These are phyloP conservation scores for Phaseolus coccineus DNA, from an alignment of 331 rosid genomes.

Conservation along the genomic window DNA sequence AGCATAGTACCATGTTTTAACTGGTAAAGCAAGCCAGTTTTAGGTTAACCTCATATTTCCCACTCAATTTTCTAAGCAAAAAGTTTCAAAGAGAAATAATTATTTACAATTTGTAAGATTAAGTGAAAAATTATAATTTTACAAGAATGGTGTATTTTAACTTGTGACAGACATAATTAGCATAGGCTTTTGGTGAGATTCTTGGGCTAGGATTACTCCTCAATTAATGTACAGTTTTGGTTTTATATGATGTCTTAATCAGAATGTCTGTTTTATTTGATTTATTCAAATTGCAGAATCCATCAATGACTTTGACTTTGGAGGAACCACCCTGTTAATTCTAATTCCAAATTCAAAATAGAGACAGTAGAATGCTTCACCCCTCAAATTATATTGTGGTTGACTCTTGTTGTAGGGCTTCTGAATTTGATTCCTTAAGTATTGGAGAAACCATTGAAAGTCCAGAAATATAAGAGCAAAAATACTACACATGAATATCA, in stretches of 20 bases:
- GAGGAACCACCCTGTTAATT: constrained; percentile 6
- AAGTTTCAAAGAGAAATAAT: constrained; percentile 3
- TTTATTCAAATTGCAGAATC: constrained; percentile 16
- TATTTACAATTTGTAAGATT: not conserved
- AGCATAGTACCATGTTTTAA: constrained; percentile 27
- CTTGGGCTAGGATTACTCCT: constrained; percentile 22
- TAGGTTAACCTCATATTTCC: constrained; percentile 33
- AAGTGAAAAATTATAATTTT: not conserved
- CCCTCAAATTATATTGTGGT: constrained; percentile 37
- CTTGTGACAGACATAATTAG: constrained; percentile 5
- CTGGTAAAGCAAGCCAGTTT: constrained; percentile 22
- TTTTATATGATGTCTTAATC: constrained; percentile 31
- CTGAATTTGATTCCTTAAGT: constrained; percentile 38
- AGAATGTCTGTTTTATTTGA: constrained; percentile 28
- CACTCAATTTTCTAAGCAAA: constrained; percentile 25
- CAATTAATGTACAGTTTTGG: constrained; percentile 16
- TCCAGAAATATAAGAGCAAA: constrained; percentile 7
- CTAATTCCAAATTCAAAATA: constrained; percentile 34
- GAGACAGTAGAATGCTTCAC: constrained; percentile 26
- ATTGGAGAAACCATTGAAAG: constrained; percentile 32
- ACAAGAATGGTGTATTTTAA: not conserved
- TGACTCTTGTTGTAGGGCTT: constrained; percentile 36
- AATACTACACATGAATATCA: not conserved
- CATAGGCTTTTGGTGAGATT: constrained; percentile 8
- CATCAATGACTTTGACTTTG: constrained; percentile 43